Conservation (phyloP, 805 yeast genomes). For the Metschnikowia continentalis region DNA sequence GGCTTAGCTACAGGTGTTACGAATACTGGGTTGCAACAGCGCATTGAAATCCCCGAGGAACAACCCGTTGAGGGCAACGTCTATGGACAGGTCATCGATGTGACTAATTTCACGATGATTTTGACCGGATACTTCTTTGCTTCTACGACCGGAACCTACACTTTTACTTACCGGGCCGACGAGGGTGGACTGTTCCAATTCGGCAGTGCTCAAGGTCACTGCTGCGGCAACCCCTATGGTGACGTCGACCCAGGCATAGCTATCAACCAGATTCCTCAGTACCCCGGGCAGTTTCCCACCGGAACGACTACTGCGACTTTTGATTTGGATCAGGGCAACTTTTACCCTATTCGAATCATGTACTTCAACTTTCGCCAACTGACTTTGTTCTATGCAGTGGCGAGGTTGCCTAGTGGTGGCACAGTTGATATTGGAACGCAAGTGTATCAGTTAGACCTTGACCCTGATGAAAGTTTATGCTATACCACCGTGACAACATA, state of each 20-base stretch:
- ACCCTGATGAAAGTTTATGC: conserved; percentile 1
- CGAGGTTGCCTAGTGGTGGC: conserved; percentile 3
- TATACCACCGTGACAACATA: conserved; percentile 4
- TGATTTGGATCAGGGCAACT: neutral
- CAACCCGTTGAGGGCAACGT: neutral
- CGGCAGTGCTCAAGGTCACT: neutral
- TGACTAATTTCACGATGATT: neutral
- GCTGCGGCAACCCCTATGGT: conserved; percentile 14
- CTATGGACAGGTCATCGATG: neutral
- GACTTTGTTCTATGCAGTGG: conserved; percentile 1
- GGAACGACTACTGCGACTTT: neutral
- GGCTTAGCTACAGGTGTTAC: neutral
- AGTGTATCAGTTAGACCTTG: conserved; percentile 8
- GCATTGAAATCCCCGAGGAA: neutral
- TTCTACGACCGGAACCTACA: neutral
- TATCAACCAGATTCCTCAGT: conserved; percentile 8
- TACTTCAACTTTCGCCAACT: conserved; percentile 9
- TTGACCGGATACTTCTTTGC: neutral
- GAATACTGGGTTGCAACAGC: neutral
- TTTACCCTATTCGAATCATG: conserved; percentile 2
- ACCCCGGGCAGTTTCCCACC: conserved; percentile 8
- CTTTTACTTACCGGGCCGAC: neutral
- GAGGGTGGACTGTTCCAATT: neutral
- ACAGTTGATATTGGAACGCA: conserved; percentile 3
- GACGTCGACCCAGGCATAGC: conserved; percentile 9